Percentiles rank a stretch among this genome's conserved stretches.
These are phyloP conservation scores for Cercophora samala DNA, from an alignment of 495 filamentous ascomycete species.

Conservation along the genomic window DNA sequence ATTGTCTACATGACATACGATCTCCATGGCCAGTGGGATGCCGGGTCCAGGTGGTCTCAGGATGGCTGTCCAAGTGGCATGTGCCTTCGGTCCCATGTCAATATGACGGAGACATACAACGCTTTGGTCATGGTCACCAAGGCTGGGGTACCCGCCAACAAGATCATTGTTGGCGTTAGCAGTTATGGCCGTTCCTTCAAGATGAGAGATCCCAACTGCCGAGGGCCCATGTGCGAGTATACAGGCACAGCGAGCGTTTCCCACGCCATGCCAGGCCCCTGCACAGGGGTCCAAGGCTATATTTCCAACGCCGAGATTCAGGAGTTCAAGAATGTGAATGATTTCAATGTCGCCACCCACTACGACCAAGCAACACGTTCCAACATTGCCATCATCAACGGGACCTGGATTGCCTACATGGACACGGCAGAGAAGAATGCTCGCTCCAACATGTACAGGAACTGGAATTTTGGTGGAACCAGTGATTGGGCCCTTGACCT, in stretches of 20 bases:
- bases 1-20: slow-evolving; percentile 37
- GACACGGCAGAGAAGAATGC: slow-evolving; percentile 24
- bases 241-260: slow-evolving; percentile 13
- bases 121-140: slow-evolving; percentile 49
- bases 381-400: slow-evolving; percentile 8
- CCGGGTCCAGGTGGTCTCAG: slow-evolving; percentile 3
- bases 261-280: slow-evolving; percentile 10
- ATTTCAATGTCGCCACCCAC: not conserved
- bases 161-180: slow-evolving; percentile 37
- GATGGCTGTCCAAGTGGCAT: slow-evolving; percentile 38
- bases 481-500: slow-evolving; percentile 46
- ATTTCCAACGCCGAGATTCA: slow-evolving; percentile 22
- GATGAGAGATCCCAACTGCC: slow-evolving; percentile 19
- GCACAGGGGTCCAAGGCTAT: slow-evolving; percentile 12
- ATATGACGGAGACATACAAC: slow-evolving; percentile 41
- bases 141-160: slow-evolving; percentile 42
- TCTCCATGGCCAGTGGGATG: slow-evolving; percentile 29
- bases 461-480: slow-evolving; percentile 34
- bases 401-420: slow-evolving; percentile 16
- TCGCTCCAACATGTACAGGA: slow-evolving; percentile 28
- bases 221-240: slow-evolving; percentile 18
- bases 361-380: slow-evolving; percentile 9
- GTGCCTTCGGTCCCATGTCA: slow-evolving; percentile 45
- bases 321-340: not conserved
- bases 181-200: slow-evolving; percentile 41